Evolutionary conservation across 2,329 filamentous ascomycete genomes (phyloP).

Genomic region (Colletotrichum viniferum): DNA sequence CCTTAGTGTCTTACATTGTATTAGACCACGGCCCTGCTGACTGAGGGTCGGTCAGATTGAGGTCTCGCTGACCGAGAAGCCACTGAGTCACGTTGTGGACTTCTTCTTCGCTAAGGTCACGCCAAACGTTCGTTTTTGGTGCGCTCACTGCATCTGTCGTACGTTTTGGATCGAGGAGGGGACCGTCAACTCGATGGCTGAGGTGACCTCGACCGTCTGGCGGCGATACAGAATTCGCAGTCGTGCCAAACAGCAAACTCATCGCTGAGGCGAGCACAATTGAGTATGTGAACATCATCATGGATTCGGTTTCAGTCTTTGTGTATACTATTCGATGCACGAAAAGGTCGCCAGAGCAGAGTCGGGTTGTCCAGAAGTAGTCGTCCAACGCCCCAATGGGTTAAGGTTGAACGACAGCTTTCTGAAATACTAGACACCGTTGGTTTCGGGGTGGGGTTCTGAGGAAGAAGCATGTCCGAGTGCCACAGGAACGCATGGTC

Average conservation of each 20-base stretch:
- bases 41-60: constrained; percentile 41
- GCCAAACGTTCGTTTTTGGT: constrained; percentile 47
- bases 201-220: not conserved
- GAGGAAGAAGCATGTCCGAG: not conserved
- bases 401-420: not conserved
- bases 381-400: not conserved
- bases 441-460: not conserved
- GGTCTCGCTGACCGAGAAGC: constrained; percentile 41
- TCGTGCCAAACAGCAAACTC: not conserved
- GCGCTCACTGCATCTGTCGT: constrained; percentile 28
- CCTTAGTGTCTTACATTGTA: constrained; percentile 30
- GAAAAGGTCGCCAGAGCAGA: not conserved
- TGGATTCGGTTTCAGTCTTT: not conserved
- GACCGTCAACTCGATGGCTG: not conserved
- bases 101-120: constrained; percentile 38
- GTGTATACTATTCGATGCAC: not conserved
- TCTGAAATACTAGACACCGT: not conserved
- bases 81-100: constrained; percentile 40
- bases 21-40: constrained; percentile 40
- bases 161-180: not conserved
- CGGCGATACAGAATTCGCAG: not conserved
- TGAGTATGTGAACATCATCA: not conserved
- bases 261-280: not conserved
- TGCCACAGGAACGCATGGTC: not conserved
- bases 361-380: not conserved